Evolutionary conservation across 2,329 filamentous ascomycete genomes (phyloP), one percentile per base, ranked within the genome.

Genomic region (Trichoderma afroharzianum): DNA sequence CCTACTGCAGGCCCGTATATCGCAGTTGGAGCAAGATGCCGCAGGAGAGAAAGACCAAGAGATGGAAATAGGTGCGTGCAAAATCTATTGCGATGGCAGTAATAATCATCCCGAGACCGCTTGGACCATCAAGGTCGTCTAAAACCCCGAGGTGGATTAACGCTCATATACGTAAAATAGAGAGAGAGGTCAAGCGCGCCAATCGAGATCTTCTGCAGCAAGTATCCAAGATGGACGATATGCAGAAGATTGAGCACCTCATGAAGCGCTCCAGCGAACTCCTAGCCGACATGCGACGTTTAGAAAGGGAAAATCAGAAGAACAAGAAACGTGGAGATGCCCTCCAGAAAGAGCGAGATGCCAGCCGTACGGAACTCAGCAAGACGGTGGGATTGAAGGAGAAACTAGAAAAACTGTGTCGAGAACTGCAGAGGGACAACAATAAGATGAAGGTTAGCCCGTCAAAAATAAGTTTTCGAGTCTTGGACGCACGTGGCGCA

Each of bases 11-110:
- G 94, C 95, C 73, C 94, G 97, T 79, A 98, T 99, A 79, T 95
- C 94, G 26, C 96, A 98, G 83, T 85, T 99, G 72, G 96, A 99
- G 82, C 92, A 94, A 74, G 95, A 98, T 85, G 93, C 92, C 63
- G 94, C 94, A 12, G 93, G 94, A 72, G 95, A 97, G 80, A 97
- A 97, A 82, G 95, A 97, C 76, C 94, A 98, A 82, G 95, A 98
- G 83, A 90, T 92, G 73, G 96, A 98, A 85, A 98, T 99, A 80
- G 94, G 94, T 97, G 85, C 80, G 90, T 78, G 24, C 47, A 55
- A 12, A 9, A 64, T 57, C 61, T 72, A 55, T 66, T 68, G 21
- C 68, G 30, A 68, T 12, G 21, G 28, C 21, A 33, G 33, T 12
- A 71, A 33, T 33, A 33, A n/a, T 30, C 28, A 32, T 33, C 9